Conservation (phyloP, 2,329 filamentous ascomycete species). For the Aspergillus novoparasiticus region DNA sequence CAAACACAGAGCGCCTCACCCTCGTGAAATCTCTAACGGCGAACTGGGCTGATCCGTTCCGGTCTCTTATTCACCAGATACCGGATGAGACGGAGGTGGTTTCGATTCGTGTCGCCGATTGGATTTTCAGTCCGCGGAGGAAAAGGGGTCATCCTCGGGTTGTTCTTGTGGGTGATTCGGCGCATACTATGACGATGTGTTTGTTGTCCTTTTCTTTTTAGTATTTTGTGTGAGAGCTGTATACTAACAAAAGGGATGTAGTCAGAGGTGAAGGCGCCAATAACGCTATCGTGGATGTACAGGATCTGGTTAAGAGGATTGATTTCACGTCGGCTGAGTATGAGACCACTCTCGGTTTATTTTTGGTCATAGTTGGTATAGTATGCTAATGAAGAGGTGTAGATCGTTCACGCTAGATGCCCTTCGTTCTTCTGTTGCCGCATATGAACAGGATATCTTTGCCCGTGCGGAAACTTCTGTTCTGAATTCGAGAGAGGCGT, state of each 20-base stretch:
- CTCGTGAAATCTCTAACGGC: constrained; percentile 50
- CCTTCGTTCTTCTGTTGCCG: constrained; percentile 19
- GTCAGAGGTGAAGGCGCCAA: constrained; percentile 62
- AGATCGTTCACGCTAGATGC: constrained; percentile 16
- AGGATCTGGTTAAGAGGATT: constrained; percentile 44
- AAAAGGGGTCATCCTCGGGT: constrained; percentile 41
- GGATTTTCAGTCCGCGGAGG: constrained; percentile 42
- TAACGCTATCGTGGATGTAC: constrained; percentile 57
- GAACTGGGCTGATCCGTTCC: constrained; percentile 56
- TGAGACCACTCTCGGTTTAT: not conserved
- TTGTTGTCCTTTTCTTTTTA: constrained; percentile 28
- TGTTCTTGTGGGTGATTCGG: constrained; percentile 57
- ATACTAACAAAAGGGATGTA: constrained; percentile 26
- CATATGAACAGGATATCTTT: constrained; percentile 51
- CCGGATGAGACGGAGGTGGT: constrained; percentile 48
- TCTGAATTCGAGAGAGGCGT: constrained; percentile 55
- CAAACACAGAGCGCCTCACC: constrained; percentile 40
- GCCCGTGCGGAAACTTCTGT: constrained; percentile 50
- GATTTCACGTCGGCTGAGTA: constrained; percentile 17
- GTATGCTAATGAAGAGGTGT: not conserved
- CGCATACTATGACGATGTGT: constrained; percentile 65
- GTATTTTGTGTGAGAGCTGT: too few relatives aligned
- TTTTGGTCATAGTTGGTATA: not conserved
- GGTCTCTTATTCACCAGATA: constrained; percentile 44
- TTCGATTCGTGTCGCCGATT: constrained; percentile 53